phyloP scores from a whole-genome alignment of 2,329 filamentous ascomycete genomes.

The Pseudogymnoascus verrucosus region DNA sequence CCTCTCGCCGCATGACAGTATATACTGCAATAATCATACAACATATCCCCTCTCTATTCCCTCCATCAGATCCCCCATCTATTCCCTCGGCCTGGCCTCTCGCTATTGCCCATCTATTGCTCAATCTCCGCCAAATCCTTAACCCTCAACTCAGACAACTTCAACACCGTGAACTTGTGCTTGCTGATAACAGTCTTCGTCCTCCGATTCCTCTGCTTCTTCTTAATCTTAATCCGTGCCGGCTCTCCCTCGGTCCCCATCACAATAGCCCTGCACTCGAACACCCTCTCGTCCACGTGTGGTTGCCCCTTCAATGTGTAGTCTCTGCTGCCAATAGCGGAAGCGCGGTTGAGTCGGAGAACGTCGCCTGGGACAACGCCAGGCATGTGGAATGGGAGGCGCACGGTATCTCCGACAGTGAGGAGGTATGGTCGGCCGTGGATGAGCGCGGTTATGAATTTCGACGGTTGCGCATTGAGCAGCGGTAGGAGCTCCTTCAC shows the following conservation, averaged over 20 bases:
- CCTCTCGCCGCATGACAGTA: conserved; percentile 1
- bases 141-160: conserved; percentile 66
- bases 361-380: conserved; percentile 73
- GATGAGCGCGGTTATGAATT: conserved; percentile 75
- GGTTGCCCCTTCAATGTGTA: conserved; percentile 77
- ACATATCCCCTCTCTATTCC: background rate
- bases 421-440: conserved; percentile 74
- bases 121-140: conserved; percentile 37
- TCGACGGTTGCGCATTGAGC: conserved; percentile 61
- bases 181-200: conserved; percentile 77
- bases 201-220: conserved; percentile 66
- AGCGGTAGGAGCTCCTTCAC: conserved; percentile 59
- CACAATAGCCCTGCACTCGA: conserved; percentile 77
- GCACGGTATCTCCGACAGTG: conserved; percentile 65
- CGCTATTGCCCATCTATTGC: conserved; percentile 3
- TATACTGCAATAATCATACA: conserved; percentile 8
- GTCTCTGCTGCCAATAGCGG: conserved; percentile 74
- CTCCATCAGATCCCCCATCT: background rate
- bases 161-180: conserved; percentile 78
- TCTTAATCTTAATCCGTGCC: conserved; percentile 70
- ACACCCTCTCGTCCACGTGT: conserved; percentile 78
- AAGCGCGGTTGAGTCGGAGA: conserved; percentile 79
- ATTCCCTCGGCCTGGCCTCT: background rate
- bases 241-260: conserved; percentile 78
- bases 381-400: conserved; percentile 73